Evolutionary conservation across 225 moss, liverwort and hornwort species (phyloP).

Genomic region (Rhytidiadelphus loreus): DNA sequence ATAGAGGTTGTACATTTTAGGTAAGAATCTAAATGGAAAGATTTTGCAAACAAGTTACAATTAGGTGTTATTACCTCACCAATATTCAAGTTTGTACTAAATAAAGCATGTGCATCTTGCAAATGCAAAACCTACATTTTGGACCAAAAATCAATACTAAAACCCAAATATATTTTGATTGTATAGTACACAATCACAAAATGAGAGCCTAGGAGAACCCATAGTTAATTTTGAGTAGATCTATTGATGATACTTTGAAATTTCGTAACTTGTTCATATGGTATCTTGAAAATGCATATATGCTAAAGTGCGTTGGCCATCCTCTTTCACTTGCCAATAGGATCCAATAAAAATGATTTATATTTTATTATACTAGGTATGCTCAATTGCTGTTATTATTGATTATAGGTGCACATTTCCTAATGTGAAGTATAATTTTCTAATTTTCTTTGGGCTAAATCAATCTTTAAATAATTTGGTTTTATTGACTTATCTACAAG

Average conservation of each 20-base stretch:
- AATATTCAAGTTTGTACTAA: too few relatives aligned
- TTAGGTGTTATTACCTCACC: too few relatives aligned
- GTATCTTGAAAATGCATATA: background rate
- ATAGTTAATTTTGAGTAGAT: background rate
- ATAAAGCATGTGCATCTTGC: too few relatives aligned
- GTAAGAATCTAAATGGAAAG: background rate
- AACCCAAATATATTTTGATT: too few relatives aligned
- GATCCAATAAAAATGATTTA: background rate
- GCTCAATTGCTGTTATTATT: background rate
- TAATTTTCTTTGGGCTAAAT: background rate
- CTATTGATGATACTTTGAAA: background rate
- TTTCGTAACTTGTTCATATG: background rate
- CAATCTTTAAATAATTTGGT: background rate
- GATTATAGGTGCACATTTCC: background rate
- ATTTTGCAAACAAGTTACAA: too few relatives aligned
- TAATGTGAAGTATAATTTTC: fast-evolving
- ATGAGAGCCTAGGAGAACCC: too few relatives aligned
- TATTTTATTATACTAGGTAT: background rate
- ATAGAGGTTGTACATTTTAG: background rate
- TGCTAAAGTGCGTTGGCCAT: background rate
- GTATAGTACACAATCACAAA: too few relatives aligned
- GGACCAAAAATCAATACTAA: too few relatives aligned
- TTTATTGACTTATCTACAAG: background rate
- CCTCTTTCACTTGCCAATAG: background rate
- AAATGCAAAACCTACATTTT: too few relatives aligned